Conservation (phyloP, 768 basidiomycete species). For the Coprinopsis cinerea region DNA sequence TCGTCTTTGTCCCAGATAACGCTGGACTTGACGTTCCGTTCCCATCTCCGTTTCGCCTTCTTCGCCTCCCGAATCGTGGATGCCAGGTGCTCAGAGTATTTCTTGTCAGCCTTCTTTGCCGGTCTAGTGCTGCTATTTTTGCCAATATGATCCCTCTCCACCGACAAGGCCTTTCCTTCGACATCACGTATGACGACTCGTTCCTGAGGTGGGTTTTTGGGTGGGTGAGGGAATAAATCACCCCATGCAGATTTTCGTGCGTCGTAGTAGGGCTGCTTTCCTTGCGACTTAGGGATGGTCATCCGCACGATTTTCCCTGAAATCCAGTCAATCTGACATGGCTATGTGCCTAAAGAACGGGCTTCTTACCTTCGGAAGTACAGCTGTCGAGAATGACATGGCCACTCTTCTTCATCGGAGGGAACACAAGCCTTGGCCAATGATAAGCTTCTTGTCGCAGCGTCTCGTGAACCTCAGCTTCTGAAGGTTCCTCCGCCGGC, state of each 20-base stretch:
- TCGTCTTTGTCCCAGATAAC: slow-evolving; percentile 15
- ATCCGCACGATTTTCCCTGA: slow-evolving; percentile 87
- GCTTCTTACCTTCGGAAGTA: slow-evolving; percentile 71
- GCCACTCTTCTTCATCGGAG: slow-evolving; percentile 88
- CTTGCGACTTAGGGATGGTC: slow-evolving; percentile 89
- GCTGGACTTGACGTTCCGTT: slow-evolving; percentile 22
- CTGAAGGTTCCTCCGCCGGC: slow-evolving; percentile 9
- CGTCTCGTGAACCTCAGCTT: slow-evolving; percentile 38
- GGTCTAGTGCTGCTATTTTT: slow-evolving; percentile 26
- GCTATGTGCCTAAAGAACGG: no score
- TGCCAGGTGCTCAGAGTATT: slow-evolving; percentile 12
- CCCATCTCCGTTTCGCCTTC: slow-evolving; percentile 16
- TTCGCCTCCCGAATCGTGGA: slow-evolving; percentile 20
- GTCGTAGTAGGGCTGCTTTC: slow-evolving; percentile 93
- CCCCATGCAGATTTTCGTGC: slow-evolving; percentile 93
- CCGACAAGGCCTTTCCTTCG: slow-evolving; percentile 21
- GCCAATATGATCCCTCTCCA: slow-evolving; percentile 45
- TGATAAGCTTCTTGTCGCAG: slow-evolving; percentile 71
- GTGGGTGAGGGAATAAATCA: slow-evolving; percentile 87
- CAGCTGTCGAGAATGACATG: slow-evolving; percentile 92
- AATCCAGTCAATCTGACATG: no score
- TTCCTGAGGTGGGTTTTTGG: slow-evolving; percentile 72
- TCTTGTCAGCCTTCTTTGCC: background rate
- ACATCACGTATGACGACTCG: slow-evolving; percentile 35
- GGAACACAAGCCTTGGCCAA: slow-evolving; percentile 89